Evolutionary conservation across 257 asterid species (phyloP).

Genomic region (Rauvolfia tetraphylla): DNA sequence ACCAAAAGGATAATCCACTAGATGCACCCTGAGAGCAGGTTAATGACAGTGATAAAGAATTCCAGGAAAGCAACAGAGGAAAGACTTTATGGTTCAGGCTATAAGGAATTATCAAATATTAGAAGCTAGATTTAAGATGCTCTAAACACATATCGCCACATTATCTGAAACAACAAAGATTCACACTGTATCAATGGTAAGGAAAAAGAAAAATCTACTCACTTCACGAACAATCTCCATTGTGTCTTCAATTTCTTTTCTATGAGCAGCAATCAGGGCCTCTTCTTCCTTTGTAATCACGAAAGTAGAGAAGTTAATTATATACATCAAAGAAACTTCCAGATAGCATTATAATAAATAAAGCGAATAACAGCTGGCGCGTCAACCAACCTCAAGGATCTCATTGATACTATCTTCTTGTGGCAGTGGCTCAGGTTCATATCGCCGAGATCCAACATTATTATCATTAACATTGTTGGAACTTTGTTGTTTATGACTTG

Average conservation of each 20-base stretch:
- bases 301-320: slow-evolving; percentile 16
- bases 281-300: slow-evolving; percentile 70
- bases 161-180: not conserved
- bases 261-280: slow-evolving; percentile 88
- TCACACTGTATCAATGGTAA: not conserved
- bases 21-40: not conserved
- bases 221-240: slow-evolving; percentile 97
- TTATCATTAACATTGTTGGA: slow-evolving; percentile 19
- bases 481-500: slow-evolving; percentile 7
- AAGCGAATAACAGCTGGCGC: not conserved
- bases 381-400: slow-evolving; percentile 74
- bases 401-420: slow-evolving; percentile 66
- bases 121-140: not conserved
- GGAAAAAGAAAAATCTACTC: slow-evolving; percentile 21
- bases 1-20: not conserved
- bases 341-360: not conserved
- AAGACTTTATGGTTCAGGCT: not conserved
- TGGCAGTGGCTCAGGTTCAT: slow-evolving; percentile 51
- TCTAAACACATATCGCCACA: not conserved
- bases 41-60: not conserved
- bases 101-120: not conserved
- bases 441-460: slow-evolving; percentile 38
- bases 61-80: not conserved
- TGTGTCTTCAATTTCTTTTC: slow-evolving; percentile 94
- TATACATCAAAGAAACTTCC: slow-evolving; percentile 8